Percentiles rank a stretch among this genome's conserved stretches.
These are phyloP conservation scores for Trebouxia sp. DNA, from an alignment of 139 green algal species.

Conservation along the genomic window DNA sequence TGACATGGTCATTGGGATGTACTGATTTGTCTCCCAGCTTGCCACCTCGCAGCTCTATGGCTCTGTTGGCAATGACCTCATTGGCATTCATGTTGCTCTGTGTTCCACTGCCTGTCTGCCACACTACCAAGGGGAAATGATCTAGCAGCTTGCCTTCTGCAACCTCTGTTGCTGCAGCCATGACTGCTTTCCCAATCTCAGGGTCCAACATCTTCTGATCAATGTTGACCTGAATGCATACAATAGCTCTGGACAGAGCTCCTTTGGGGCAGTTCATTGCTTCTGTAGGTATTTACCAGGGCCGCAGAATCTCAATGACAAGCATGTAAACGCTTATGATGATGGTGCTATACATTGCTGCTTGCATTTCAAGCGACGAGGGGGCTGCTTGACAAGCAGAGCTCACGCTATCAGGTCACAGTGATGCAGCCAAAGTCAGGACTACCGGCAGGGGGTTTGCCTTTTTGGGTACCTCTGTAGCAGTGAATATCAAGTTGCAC, in stretches of 20 bases:
- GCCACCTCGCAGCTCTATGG: conserved; percentile 84
- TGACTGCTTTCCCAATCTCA: conserved; percentile 68
- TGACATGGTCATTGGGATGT: conserved; percentile 98
- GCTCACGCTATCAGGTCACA: too few species aligned
- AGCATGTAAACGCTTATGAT: too few species aligned
- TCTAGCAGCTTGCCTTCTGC: conserved; percentile 81
- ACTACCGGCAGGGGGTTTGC: background rate
- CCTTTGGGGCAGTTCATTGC: too few species aligned
- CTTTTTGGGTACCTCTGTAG: too few species aligned
- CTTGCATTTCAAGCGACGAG: too few species aligned
- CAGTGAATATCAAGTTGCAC: too few species aligned
- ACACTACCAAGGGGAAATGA: conserved; percentile 93
- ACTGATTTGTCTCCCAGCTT: conserved; percentile 78
- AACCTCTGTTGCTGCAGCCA: conserved; percentile 78
- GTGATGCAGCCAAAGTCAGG: background rate
- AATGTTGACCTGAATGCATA: conserved; percentile 71
- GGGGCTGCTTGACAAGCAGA: too few species aligned
- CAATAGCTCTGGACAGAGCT: too few species aligned
- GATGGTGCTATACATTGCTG: background rate
- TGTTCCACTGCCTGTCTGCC: conserved; percentile 93
- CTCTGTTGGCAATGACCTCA: conserved; percentile 70
- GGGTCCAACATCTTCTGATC: conserved; percentile 60
- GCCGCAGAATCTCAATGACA: too few species aligned
- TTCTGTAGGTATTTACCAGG: too few species aligned
- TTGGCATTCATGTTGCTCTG: conserved; percentile 99